Evolutionary conservation across 495 filamentous ascomycete genomes (phyloP).

Genomic region (Hyphodiscus hymeniophilus): DNA sequence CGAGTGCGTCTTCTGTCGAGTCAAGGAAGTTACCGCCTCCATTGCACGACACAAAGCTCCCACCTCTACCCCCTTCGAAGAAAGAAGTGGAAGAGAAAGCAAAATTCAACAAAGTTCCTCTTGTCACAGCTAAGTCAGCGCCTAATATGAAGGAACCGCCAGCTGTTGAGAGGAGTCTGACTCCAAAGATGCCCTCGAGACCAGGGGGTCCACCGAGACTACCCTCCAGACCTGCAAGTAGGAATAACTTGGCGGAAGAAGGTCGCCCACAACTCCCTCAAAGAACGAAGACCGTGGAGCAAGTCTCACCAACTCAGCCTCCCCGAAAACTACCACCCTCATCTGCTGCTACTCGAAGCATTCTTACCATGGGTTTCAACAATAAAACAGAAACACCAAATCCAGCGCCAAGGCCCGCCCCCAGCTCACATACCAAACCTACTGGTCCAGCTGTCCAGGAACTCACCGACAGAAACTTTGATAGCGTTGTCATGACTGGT

Average conservation of each 20-base stretch:
- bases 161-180: conserved; percentile 10
- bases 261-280: neutral
- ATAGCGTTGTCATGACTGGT: conserved; percentile 11
- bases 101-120: conserved; percentile 7
- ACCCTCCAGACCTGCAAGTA: conserved; percentile 8
- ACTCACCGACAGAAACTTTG: conserved; percentile 12
- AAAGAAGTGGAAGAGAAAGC: conserved; percentile 18
- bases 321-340: conserved; percentile 16
- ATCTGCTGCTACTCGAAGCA: conserved; percentile 1
- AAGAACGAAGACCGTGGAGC: neutral
- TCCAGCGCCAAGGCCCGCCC: conserved; percentile 6
- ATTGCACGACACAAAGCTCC: conserved; percentile 40
- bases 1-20: conserved; percentile 4
- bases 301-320: conserved; percentile 2
- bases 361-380: conserved; percentile 19
- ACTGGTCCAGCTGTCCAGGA: conserved; percentile 13
- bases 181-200: conserved; percentile 17
- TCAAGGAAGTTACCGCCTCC: conserved; percentile 38
- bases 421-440: neutral
- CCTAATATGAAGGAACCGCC: conserved; percentile 13
- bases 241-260: neutral
- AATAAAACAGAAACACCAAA: conserved; percentile 12
- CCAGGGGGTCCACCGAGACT: conserved; percentile 10
- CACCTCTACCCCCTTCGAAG: conserved; percentile 29
- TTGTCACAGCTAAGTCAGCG: conserved; percentile 14